Conservation (phyloP, 306 rosid species). For the Canavalia gladiata region DNA sequence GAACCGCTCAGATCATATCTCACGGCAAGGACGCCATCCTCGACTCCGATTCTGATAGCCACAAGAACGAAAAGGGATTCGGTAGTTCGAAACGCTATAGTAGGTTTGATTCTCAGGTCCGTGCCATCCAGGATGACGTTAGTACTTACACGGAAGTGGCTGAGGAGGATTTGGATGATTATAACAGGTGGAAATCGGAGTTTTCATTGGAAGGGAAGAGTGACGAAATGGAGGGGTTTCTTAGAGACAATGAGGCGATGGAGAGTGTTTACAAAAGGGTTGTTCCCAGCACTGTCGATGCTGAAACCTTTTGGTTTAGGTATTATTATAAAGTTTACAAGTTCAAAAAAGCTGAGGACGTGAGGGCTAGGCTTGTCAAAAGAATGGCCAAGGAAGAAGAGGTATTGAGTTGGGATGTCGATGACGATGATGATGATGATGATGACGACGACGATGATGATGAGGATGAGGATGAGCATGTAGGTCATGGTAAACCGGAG, state of each 20-base stretch:
- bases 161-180: slow-evolving; percentile 78
- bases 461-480: slow-evolving; percentile 23
- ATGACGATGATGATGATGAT: slow-evolving; percentile 58
- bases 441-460: slow-evolving; percentile 24
- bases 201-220: slow-evolving; percentile 61
- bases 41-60: slow-evolving; percentile 53
- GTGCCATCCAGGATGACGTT: slow-evolving; percentile 65
- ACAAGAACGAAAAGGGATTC: slow-evolving; percentile 47
- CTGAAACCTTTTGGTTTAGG: slow-evolving; percentile 71
- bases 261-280: slow-evolving; percentile 56
- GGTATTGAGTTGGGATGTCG: slow-evolving; percentile 92
- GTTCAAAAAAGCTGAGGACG: slow-evolving; percentile 74
- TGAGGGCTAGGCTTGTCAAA: slow-evolving; percentile 71
- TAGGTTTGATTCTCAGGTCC: slow-evolving; percentile 76
- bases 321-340: slow-evolving; percentile 70
- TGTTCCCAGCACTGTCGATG: slow-evolving; percentile 67
- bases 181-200: slow-evolving; percentile 58
- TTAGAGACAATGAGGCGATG: slow-evolving; percentile 59
- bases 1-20: slow-evolving; percentile 79
- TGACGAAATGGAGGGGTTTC: slow-evolving; percentile 62
- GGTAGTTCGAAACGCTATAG: slow-evolving; percentile 62
- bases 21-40: slow-evolving; percentile 73
- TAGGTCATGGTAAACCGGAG: slow-evolving; percentile 27
- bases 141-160: slow-evolving; percentile 67
- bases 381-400: slow-evolving; percentile 69